These are phyloP conservation scores for Ganoderma leucocontextum DNA, from an alignment of 1,284 basidiomycete species.

Conservation along the genomic window DNA sequence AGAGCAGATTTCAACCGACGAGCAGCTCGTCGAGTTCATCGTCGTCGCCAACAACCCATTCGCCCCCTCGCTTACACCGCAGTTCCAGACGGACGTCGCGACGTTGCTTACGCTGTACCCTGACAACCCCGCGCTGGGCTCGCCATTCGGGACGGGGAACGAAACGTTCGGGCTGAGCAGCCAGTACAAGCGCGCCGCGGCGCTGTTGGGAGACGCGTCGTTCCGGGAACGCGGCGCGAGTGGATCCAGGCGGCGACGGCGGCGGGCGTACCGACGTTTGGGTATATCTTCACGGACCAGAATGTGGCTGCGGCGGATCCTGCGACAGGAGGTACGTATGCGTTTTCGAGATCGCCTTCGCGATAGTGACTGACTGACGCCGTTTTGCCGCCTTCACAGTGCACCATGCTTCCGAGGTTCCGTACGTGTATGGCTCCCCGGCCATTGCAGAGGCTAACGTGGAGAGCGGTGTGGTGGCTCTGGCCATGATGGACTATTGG, in stretches of 20 bases:
- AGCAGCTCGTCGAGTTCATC: conserved; percentile 36
- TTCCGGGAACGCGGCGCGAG: conserved; percentile 51
- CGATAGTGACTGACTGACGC: too few relatives aligned
- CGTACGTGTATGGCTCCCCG: conserved; percentile 48
- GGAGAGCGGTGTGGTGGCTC: conserved; percentile 44
- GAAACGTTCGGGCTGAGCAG: conserved; percentile 55
- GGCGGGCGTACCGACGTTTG: conserved; percentile 52
- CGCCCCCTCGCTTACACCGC: conserved; percentile 43
- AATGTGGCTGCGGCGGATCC: conserved; percentile 39
- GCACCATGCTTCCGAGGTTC: conserved; percentile 49
- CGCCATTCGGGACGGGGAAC: conserved; percentile 59
- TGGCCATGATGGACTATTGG: conserved; percentile 58
- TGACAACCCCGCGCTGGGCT: conserved; percentile 55
- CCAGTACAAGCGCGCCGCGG: conserved; percentile 53
- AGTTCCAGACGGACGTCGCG: conserved; percentile 32
- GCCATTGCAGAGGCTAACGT: conserved; percentile 34
- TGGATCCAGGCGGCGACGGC: conserved; percentile 50
- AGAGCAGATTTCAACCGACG: conserved; percentile 40
- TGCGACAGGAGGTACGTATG: conserved; percentile 37
- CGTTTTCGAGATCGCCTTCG: background rate
- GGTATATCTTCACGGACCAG: conserved; percentile 57
- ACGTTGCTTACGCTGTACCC: conserved; percentile 56
- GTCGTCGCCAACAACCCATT: conserved; percentile 32
- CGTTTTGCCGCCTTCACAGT: conserved; percentile 37
- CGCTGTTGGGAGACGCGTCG: conserved; percentile 51